Evolutionary conservation across 1,284 basidiomycete species (phyloP), one percentile per base, ranked within the genome.

Genomic region (Moesziomyces sp.): DNA sequence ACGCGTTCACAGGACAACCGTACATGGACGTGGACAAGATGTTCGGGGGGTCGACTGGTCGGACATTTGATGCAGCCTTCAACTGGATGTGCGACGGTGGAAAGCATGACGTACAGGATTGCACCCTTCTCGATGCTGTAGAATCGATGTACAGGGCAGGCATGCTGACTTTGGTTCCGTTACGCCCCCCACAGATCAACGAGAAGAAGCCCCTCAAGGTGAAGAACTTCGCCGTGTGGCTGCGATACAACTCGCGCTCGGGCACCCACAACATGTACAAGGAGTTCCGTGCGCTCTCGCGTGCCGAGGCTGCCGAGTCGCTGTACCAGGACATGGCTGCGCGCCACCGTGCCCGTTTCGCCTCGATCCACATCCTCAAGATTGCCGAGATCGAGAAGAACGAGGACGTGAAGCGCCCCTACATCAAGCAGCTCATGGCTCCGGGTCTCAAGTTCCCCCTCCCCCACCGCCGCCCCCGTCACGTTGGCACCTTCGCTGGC

Each of bases 301-400:
- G 97, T 79, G 91, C 93, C 68, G 95, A 94, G 86, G 96, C 97
- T 72, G 97, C 98, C 85, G 94, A 93, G 89, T 88, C 91, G 81
- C 88, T 98, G 86, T 99, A 99, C 90, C 96, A 99, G 88, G 96
- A 99, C 88, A 98, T 99, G 96, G 94, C 97, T 84, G 94, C 96
- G 75, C 90, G 95, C 80, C 97, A 99, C 88, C 94, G 96, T 88
- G 96, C 96, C 78, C 93, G 97, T 85, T 99, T 98, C 91, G 90
- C 96, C 87, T 97, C 93, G 58, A 96, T 99, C 86, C 94, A 97
- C 87, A 93, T 96, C 83, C 90, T 96, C 85, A 93, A 93, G 81
- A 93, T 96, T 46, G 91, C 93, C 62, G 93, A 95, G 88, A 89
- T 98, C 82, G 90, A 92, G 87, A 98, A 98, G 89, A 87, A 88